These are phyloP conservation scores for Peltaster fructicola DNA, from an alignment of 2,329 filamentous ascomycete species.

Conservation along the genomic window DNA sequence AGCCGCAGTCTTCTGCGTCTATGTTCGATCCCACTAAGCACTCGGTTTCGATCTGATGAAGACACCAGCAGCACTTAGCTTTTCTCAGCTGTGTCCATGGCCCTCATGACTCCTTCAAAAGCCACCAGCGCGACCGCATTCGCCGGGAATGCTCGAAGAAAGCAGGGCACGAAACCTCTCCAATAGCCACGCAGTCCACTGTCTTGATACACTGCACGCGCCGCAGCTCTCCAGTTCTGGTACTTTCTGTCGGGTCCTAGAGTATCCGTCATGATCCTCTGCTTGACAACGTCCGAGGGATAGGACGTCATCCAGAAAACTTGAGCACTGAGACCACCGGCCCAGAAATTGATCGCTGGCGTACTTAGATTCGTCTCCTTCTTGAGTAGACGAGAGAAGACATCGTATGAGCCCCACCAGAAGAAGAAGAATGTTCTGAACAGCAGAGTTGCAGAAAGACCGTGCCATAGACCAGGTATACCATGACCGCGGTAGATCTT, in stretches of 20 bases:
- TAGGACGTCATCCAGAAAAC: constrained; percentile 90
- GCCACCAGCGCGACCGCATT: constrained; percentile 87
- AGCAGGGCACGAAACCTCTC: constrained; percentile 84
- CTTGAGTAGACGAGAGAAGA: constrained; percentile 53
- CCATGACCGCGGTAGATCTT: constrained; percentile 55
- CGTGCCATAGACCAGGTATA: constrained; percentile 65
- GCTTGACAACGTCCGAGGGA: constrained; percentile 73
- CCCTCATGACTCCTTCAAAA: constrained; percentile 58
- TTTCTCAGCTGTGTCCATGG: too few species aligned
- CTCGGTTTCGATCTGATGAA: too few species aligned
- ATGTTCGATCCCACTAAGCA: too few species aligned
- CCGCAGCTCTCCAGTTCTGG: constrained; percentile 62
- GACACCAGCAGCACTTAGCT: too few species aligned
- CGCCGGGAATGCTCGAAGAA: constrained; percentile 82
- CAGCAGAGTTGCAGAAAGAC: constrained; percentile 64
- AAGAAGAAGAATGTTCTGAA: constrained; percentile 93
- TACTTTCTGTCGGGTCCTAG: constrained; percentile 60
- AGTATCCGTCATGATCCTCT: constrained; percentile 91
- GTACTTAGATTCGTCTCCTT: constrained; percentile 51
- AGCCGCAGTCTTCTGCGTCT: too few species aligned
- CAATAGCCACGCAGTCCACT: constrained; percentile 67
- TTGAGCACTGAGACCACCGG: constrained; percentile 80
- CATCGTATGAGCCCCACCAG: constrained; percentile 94
- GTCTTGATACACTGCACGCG: constrained; percentile 57
- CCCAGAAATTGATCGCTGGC: constrained; percentile 90